These are phyloP conservation scores for Avena sativa DNA, from an alignment of 176 grass and related monocot genomes.

Conservation along the genomic window DNA sequence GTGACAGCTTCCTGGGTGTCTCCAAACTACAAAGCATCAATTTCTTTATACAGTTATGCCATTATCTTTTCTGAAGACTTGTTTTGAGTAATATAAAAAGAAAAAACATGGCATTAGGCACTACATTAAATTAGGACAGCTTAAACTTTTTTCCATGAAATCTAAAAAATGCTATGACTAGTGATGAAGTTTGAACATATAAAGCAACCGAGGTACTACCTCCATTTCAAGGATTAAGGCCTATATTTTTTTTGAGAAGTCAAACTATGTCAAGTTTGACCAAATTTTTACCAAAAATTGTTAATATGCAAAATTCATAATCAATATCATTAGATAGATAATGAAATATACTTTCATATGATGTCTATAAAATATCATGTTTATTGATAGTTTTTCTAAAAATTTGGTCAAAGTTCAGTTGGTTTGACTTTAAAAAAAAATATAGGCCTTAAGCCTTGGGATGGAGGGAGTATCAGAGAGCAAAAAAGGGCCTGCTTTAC, in stretches of 20 bases:
- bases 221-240: too few species aligned
- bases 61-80: slow-evolving; percentile 14
- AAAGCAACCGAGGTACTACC: background rate
- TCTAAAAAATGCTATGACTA: background rate
- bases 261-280: too few species aligned
- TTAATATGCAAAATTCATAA: too few species aligned
- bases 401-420: too few species aligned
- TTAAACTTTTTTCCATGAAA: slow-evolving; percentile 19
- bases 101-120: background rate
- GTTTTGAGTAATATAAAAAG: slow-evolving; percentile 6
- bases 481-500: background rate
- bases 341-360: too few species aligned
- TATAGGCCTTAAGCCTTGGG: too few species aligned
- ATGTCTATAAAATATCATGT: too few species aligned
- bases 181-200: background rate
- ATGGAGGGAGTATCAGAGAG: background rate
- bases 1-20: slow-evolving; percentile 8
- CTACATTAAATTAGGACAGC: background rate
- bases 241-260: too few species aligned
- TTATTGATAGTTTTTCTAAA: too few species aligned
- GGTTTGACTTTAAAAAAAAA: too few species aligned
- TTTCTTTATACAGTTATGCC: slow-evolving; percentile 4
- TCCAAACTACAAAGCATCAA: slow-evolving; percentile 8
- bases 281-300: too few species aligned
- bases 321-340: too few species aligned